Evolutionary conservation across 2,329 filamentous ascomycete genomes (phyloP), one percentile per base, ranked within the genome.

Genomic region (Diaporthe eres): DNA sequence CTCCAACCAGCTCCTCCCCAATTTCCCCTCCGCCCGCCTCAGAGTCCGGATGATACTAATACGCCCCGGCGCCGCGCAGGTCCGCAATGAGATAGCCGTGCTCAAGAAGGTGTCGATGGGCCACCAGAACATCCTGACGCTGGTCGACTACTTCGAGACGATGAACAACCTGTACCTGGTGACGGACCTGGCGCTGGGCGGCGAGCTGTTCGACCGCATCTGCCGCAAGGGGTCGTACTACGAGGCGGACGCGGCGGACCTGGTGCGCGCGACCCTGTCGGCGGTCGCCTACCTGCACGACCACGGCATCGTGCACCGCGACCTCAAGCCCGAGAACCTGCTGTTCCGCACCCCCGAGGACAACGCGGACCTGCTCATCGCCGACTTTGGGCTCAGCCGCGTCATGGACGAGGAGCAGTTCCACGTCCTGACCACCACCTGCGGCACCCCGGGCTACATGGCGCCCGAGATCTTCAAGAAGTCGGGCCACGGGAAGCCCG

Each of bases 391-490:
- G 13, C 88, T 99, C 68, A 97, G 94, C 37, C 92, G 97, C 75
- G 98, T 99, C 85, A 98, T 99, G 96, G 97, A 99, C 82, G 97
- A 98, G 85, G 95, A 98, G 85, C 95, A 98, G 83, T 98, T 98
- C 85, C 97, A 98, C 83, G 96, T 98, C 42, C 87, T 99, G 77
- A 99, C 97, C 15, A 99, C 97, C 0, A 99, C 97, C 1, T 99
- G 97, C 83, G 97, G 97, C 76, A 99, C 97, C 1, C 97, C 97
- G 4, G 97, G 97, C 67, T 99, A 99, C 86, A 99, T 99, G 97
- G 97, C 97, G 2, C 97, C 97, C 31, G 97, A 99, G 84, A 99
- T 99, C 81, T 99, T 99, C 87, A 98, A 98, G 85, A 99, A 99
- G 88, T 96, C 94, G 10, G 97, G 97, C 37, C 97, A 99, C 84